Evolutionary conservation across 139 green algal genomes (phyloP), one percentile per base, ranked within the genome.

Genomic region (Nannochloris sp.): DNA sequence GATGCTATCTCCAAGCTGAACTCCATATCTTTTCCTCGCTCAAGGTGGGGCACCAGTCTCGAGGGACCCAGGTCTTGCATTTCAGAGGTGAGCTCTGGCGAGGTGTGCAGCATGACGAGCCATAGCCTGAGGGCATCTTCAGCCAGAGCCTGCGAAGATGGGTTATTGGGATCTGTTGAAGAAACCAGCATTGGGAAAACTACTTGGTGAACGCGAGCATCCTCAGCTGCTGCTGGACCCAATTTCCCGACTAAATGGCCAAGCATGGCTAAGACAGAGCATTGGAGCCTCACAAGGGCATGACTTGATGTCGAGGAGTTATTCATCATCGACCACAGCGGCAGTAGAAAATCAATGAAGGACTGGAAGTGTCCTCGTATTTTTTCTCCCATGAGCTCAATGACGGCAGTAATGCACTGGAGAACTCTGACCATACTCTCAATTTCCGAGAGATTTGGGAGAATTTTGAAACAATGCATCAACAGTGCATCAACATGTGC

Each of bases 361-460:
- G 77, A 70, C 16, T 64, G 72, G 28, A 91, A 71, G 56, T 89
- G 78, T 0, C 84, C 79, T 36, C 61, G 56, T 51, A 87, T 70
- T 49, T 61, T 65, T 23, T 81, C 69, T 9, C 83, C 83, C 29
- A 86, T 60, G 26, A 84, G 76, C 65, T 90, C 85, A 10, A 89
- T 76, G 25, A 82, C 43, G 3, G 84, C 72, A 5, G 72, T 80
- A 30, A 92, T 78, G 28, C 85, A 78, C 72, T 89, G 84, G 67
- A 90, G 74, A 61, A 87, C 75, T 2, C 85, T 77, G 23, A 91
- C 82, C 71, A 84, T 85, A 76, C 76, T 86, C 68, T 91, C 85
- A 2, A 76, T 67, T 75, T 91, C 83, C 5, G 40, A 59, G 49
- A 91, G 61, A 11, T 82, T 60, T 6, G 65, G 64, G 63, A 89